Evolutionary conservation across 495 filamentous ascomycete genomes (phyloP).

Genomic region (Daldinia concentrica): DNA sequence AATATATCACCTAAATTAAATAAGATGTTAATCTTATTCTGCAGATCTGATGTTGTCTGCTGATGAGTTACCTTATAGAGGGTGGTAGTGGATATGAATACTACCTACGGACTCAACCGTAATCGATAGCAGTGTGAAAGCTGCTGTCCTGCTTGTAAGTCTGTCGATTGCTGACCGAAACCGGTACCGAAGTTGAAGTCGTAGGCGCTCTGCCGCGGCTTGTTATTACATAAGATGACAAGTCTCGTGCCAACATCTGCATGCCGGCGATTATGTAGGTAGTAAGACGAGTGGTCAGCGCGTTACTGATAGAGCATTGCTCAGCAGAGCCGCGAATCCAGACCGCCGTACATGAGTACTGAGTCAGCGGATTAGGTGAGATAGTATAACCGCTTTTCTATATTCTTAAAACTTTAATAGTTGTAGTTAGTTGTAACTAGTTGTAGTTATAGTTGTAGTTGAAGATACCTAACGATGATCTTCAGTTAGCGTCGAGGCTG

Average conservation of each 20-base stretch:
- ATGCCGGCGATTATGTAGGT: slow-evolving; percentile 17
- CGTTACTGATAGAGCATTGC: background rate
- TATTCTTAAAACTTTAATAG: background rate
- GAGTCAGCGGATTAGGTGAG: background rate
- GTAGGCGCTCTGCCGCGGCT: background rate
- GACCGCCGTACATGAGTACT: background rate
- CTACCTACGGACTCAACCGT: background rate
- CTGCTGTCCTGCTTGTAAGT: background rate
- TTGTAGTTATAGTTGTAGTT: background rate
- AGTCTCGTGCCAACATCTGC: slow-evolving; percentile 31
- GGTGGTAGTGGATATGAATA: slow-evolving; percentile 2
- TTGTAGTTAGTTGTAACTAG: too few species aligned
- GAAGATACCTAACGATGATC: background rate
- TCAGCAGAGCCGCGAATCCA: background rate
- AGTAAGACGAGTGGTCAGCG: slow-evolving; percentile 27
- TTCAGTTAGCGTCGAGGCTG: background rate
- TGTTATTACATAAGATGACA: slow-evolving; percentile 11
- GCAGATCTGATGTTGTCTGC: background rate
- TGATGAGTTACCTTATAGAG: slow-evolving; percentile 3
- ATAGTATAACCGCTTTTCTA: background rate
- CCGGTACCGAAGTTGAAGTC: background rate
- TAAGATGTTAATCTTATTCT: background rate
- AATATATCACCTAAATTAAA: background rate
- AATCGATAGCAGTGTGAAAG: background rate
- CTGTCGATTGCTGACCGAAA: slow-evolving; percentile 1